phyloP scores from a whole-genome alignment of 2,329 filamentous ascomycete species.

The Xylariaceae sp. region DNA sequence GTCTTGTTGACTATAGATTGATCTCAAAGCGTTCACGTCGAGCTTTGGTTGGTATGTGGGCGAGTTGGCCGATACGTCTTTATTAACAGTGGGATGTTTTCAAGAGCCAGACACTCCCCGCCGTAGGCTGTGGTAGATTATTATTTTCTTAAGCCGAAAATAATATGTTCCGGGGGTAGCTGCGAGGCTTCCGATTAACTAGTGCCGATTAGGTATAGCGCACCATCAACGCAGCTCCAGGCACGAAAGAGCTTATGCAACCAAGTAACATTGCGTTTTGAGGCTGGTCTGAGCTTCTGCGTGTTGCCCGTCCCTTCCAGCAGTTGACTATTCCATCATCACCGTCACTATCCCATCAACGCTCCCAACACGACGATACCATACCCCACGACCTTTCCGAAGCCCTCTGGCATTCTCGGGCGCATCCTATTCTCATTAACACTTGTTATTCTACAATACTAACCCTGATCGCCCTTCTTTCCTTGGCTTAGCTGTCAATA shows the following conservation, averaged over 20 bases:
- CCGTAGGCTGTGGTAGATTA: conserved; percentile 29
- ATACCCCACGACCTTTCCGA: background rate
- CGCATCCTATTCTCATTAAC: background rate
- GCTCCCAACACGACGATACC: background rate
- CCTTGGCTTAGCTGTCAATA: conserved; percentile 28
- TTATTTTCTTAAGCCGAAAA: conserved; percentile 32
- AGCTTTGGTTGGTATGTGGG: background rate
- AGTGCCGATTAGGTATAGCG: conserved; percentile 23
- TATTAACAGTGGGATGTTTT: conserved; percentile 18
- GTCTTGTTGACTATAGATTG: background rate
- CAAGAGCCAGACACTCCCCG: conserved; percentile 23
- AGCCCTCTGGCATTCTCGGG: background rate
- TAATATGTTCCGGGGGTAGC: conserved; percentile 37
- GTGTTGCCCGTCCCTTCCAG: background rate
- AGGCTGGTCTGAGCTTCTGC: conserved; percentile 1
- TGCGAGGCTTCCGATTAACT: conserved; percentile 37
- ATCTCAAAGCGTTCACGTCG: background rate
- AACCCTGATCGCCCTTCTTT: background rate
- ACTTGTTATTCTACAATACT: background rate
- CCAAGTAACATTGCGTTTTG: conserved; percentile 14
- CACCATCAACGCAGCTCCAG: conserved; percentile 26
- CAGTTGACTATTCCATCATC: conserved; percentile 19
- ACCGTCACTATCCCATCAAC: conserved; percentile 13
- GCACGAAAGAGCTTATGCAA: conserved; percentile 41
- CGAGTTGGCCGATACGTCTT: background rate